Evolutionary conservation across 805 yeast species (phyloP).

Genomic region (Yarrowia bubula): DNA sequence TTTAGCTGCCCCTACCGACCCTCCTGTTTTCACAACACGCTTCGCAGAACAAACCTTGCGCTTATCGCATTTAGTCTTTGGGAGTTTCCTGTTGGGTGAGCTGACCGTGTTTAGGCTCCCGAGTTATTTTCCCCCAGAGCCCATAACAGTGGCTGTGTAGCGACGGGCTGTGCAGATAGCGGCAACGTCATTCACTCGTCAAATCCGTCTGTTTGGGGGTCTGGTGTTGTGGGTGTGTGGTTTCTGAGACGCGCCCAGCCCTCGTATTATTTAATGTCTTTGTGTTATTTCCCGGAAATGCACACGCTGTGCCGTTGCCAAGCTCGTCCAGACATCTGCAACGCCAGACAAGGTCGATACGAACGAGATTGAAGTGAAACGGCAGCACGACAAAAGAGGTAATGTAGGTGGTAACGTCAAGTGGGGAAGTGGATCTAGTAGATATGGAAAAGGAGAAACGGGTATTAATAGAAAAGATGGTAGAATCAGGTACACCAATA

Average conservation of each 20-base stretch:
- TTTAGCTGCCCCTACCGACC: neutral
- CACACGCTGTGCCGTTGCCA: conserved; percentile 9
- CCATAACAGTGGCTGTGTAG: conserved; percentile 1
- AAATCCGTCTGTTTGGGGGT: neutral
- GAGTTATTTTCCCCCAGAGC: conserved; percentile 2
- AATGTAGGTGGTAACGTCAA: neutral
- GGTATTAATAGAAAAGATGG: too few species aligned
- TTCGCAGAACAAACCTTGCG: neutral
- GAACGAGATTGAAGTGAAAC: neutral
- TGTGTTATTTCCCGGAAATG: neutral
- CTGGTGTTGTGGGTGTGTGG: neutral
- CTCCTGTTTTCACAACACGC: conserved; percentile 14
- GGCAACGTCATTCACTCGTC: too few species aligned
- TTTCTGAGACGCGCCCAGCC: too few species aligned
- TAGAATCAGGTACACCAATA: too few species aligned
- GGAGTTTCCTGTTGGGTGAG: neutral
- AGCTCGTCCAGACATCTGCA: conserved; percentile 1
- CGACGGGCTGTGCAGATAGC: neutral
- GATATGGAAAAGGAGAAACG: too few species aligned
- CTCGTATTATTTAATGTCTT: too few species aligned
- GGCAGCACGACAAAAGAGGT: neutral
- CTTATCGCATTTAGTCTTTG: neutral
- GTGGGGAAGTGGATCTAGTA: neutral
- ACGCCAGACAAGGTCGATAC: conserved; percentile 10
- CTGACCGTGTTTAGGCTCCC: conserved; percentile 18